Evolutionary conservation across 1,284 basidiomycete genomes (phyloP), one percentile per base, ranked within the genome.

Genomic region (Fistulinella cinereoalba): DNA sequence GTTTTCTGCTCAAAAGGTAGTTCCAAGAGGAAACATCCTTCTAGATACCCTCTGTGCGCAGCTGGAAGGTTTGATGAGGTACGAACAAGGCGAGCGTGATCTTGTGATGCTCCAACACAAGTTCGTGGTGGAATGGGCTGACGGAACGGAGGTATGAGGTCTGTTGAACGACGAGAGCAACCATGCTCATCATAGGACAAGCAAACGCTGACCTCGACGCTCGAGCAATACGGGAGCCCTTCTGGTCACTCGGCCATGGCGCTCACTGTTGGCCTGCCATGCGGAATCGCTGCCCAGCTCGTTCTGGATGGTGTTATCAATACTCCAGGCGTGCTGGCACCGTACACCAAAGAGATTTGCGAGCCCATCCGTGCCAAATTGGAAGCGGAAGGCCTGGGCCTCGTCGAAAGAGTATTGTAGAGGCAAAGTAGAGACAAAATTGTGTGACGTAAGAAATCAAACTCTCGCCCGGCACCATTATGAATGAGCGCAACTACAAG

Each of bases 71-170:
- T 81, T 97, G 68, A 97, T 97, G 88, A 81, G 85, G 67, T 98
- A 97, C 72, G 88, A 85, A 53, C 73, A 79, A 39, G 92, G 92
- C 53, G 95, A 98, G 73, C 85, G 93, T 18, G 96, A 99, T 70
- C 83, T 98, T 56, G 92, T 99, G 56, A 92, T 97, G 83, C 82
- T 99, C 44, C 95, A 98, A 73, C 96, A 99, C 81, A 96, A 95
- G 73, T 97, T 97, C 65, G 72, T 90, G 58, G 85, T 97, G 38
- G 81, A 92, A 65, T 89, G 88, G 80, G 75, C 79, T 31, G 90
- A 96, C 63, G 93, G 94, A 43, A 79, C 73, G 41, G 73, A 78
- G 67, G 88, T 87, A 49, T 49, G 77, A 62, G 37, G n/a, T 6
- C 13, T 44, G 27, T 33, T 6, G 19, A 36, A 42, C 27, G 37